Evolutionary conservation across 768 basidiomycete species (phyloP).

Genomic region (Trametes cinnabarina): DNA sequence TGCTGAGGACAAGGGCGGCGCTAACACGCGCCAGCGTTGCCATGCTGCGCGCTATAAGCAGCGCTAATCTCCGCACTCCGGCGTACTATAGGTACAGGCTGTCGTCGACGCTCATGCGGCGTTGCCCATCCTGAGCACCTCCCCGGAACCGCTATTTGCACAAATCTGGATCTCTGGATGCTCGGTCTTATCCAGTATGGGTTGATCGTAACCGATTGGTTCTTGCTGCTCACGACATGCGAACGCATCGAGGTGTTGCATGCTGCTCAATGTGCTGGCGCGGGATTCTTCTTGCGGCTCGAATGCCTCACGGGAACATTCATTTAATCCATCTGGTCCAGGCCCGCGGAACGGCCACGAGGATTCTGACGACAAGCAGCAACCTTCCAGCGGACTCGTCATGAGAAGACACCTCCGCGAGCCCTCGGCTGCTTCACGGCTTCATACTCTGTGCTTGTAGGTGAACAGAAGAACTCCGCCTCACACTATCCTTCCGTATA

Average conservation of each 20-base stretch:
- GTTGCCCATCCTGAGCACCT: not conserved
- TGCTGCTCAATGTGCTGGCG: conserved; percentile 4
- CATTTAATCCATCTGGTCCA: conserved; percentile 6
- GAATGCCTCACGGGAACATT: conserved; percentile 1
- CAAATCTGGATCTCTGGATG: conserved; percentile 6
- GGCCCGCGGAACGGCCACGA: conserved; percentile 9
- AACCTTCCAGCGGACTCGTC: conserved; percentile 7
- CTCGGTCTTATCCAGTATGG: conserved; percentile 1
- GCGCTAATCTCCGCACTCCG: conserved; percentile 16
- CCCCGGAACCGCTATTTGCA: conserved; percentile 7
- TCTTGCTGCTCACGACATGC: conserved; percentile 7
- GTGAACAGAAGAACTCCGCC: conserved; percentile 3
- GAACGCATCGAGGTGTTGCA: conserved; percentile 7
- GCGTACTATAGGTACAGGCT: not conserved
- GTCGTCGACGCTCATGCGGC: conserved; percentile 1
- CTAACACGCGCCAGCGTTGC: not conserved
- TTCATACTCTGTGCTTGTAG: not conserved
- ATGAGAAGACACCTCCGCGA: conserved; percentile 8
- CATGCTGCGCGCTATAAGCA: conserved; percentile 5
- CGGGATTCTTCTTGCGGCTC: conserved; percentile 1
- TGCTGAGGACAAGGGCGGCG: not conserved
- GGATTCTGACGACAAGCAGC: conserved; percentile 13
- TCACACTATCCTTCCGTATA: not conserved
- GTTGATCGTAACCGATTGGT: not conserved
- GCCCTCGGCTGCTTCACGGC: conserved; percentile 13